These are phyloP conservation scores for Moesziomyces antarcticus DNA, from an alignment of 1,284 basidiomycete species.

Conservation along the genomic window DNA sequence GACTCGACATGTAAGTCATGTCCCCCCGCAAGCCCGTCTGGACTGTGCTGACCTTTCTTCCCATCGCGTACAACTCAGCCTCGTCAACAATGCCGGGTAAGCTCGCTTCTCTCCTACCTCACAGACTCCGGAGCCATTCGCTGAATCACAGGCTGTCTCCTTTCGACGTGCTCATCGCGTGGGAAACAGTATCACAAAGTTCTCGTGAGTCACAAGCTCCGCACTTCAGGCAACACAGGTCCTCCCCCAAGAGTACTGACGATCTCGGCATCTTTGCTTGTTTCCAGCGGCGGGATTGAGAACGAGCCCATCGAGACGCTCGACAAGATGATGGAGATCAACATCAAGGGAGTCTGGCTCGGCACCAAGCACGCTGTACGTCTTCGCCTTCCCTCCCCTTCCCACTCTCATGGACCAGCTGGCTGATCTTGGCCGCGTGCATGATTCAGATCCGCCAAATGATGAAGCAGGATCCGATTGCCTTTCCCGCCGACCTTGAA, in stretches of 20 bases:
- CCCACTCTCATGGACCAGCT: neutral
- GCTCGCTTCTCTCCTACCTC: neutral
- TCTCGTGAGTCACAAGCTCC: conserved; percentile 2
- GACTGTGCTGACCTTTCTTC: neutral
- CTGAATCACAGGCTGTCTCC: too few relatives aligned
- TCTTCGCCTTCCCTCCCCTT: too few relatives aligned
- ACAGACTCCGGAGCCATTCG: too few relatives aligned
- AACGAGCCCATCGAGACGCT: conserved; percentile 35
- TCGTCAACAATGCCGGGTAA: conserved; percentile 43
- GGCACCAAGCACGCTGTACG: conserved; percentile 39
- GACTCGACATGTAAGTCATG: conserved; percentile 29
- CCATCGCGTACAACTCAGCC: conserved; percentile 2
- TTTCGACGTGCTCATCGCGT: neutral
- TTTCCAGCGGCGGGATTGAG: conserved; percentile 30
- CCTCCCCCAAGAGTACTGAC: neutral
- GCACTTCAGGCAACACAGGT: neutral
- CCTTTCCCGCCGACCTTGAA: conserved; percentile 41
- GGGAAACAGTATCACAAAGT: neutral
- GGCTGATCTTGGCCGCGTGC: neutral
- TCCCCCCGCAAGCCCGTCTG: neutral
- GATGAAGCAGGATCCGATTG: conserved; percentile 39
- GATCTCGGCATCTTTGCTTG: conserved; percentile 15
- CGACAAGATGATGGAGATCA: conserved; percentile 46
- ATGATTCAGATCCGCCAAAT: conserved; percentile 24
- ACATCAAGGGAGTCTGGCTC: conserved; percentile 45